A percentile compares a stretch with the other conserved stretches of the same genome.
Evolutionary conservation across 1,284 basidiomycete species (phyloP).

Genomic region (Boletus semigastroideus): DNA sequence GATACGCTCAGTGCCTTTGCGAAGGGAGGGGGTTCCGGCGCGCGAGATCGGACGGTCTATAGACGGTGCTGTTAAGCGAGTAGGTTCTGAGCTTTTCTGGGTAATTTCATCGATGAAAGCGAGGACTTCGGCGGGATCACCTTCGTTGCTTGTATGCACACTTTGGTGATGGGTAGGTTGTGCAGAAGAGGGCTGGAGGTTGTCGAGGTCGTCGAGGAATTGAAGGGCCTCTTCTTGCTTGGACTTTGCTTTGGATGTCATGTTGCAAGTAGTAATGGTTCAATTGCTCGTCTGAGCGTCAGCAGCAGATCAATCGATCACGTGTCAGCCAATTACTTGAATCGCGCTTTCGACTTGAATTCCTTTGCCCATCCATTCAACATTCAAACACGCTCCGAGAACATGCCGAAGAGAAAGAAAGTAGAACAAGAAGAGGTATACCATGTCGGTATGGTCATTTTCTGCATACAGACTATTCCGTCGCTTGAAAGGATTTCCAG

Average conservation of each 20-base stretch:
- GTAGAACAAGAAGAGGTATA: constrained; percentile 34
- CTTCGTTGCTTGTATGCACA: constrained; percentile 38
- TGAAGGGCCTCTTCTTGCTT: constrained; percentile 88
- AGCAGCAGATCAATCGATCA: constrained; percentile 16
- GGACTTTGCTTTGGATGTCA: constrained; percentile 66
- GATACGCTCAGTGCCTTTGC: constrained; percentile 77
- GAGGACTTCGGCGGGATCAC: constrained; percentile 76
- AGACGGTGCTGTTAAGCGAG: constrained; percentile 53
- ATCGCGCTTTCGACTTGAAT: not conserved
- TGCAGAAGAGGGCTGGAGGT: constrained; percentile 36
- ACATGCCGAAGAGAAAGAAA: constrained; percentile 32
- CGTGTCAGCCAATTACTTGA: constrained; percentile 12
- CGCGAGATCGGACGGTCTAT: constrained; percentile 63
- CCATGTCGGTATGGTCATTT: constrained; percentile 46
- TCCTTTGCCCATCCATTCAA: not conserved
- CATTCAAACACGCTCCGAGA: not conserved
- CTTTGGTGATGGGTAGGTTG: constrained; percentile 20
- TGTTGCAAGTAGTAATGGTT: constrained; percentile 19
- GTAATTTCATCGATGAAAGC: constrained; percentile 95
- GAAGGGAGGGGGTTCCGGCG: constrained; percentile 66
- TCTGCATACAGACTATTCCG: not conserved
- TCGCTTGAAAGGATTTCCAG: constrained; percentile 29
- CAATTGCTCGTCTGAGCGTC: not conserved
- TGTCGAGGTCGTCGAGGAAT: constrained; percentile 80
- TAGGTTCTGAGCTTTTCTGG: constrained; percentile 80